Percentiles rank a stretch among this genome's conserved stretches.
These are phyloP conservation scores for Anthracocystis setariae DNA, from an alignment of 1,284 basidiomycete species.

Conservation along the genomic window DNA sequence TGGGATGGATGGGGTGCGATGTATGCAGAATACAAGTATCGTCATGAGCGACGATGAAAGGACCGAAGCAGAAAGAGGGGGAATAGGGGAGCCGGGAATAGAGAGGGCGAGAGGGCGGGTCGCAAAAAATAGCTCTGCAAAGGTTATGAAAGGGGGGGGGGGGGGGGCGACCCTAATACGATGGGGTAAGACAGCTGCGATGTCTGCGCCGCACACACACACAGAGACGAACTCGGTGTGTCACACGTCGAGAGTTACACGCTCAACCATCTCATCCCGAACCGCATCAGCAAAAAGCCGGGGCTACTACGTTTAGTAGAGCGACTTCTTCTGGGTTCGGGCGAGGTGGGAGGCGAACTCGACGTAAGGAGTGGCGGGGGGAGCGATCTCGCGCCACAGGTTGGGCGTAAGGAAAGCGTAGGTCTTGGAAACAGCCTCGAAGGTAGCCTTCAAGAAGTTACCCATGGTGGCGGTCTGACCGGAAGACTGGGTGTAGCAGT, in stretches of 20 bases:
- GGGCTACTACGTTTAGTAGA: constrained; percentile 39
- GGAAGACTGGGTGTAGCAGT: constrained; percentile 92
- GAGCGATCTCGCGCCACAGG: constrained; percentile 90
- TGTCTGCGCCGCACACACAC: constrained; percentile 7
- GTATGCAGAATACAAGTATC: constrained; percentile 44
- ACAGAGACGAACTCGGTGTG: too few relatives aligned
- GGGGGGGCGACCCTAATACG: constrained; percentile 15
- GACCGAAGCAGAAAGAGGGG: constrained; percentile 14
- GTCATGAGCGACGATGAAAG: constrained; percentile 6
- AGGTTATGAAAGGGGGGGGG: constrained; percentile 4
- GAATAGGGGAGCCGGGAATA: constrained; percentile 35
- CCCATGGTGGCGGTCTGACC: constrained; percentile 99
- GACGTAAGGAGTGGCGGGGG: constrained; percentile 72
- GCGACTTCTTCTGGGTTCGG: constrained; percentile 62
- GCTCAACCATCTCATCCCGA: not conserved
- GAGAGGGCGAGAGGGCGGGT: constrained; percentile 45
- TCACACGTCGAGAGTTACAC: constrained; percentile 3
- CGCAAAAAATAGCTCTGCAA: constrained; percentile 6
- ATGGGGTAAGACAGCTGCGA: not conserved
- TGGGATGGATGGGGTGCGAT: constrained; percentile 11
- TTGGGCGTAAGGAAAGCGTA: constrained; percentile 97
- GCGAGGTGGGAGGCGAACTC: constrained; percentile 66
- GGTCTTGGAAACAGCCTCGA: constrained; percentile 95
- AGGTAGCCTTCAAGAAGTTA: constrained; percentile 99
- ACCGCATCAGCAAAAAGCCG: constrained; percentile 2